Conservation (phyloP, 2,329 filamentous ascomycete genomes). For the Amauroascus niger region DNA sequence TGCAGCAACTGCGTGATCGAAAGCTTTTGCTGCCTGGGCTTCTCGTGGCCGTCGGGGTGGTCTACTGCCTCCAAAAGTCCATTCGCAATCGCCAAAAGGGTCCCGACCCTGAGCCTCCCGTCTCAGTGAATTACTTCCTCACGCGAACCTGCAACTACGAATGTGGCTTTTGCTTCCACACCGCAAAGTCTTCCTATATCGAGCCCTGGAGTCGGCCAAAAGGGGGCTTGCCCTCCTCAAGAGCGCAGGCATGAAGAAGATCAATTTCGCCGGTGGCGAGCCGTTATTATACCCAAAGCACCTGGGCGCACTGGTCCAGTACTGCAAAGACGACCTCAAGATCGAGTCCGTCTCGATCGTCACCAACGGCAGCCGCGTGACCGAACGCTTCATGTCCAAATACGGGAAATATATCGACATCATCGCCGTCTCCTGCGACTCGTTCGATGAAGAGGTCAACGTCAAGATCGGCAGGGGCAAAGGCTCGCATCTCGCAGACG, state of each 20-base stretch:
- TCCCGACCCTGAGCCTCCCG: conserved; percentile 17
- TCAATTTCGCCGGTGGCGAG: conserved; percentile 48
- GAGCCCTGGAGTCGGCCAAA: conserved; percentile 35
- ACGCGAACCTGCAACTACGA: conserved; percentile 40
- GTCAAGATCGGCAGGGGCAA: conserved; percentile 42
- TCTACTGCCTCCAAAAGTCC: neutral
- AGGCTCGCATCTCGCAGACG: conserved; percentile 38
- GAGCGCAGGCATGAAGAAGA: conserved; percentile 44
- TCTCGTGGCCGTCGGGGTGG: neutral
- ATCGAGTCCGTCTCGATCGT: conserved; percentile 47
- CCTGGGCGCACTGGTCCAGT: conserved; percentile 38
- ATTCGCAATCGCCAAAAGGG: neutral
- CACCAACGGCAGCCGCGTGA: conserved; percentile 44
- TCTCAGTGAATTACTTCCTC: conserved; percentile 42
- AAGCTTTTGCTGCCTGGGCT: neutral
- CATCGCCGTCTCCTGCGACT: conserved; percentile 46
- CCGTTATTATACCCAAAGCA: conserved; percentile 43
- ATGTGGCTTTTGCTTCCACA: conserved; percentile 50
- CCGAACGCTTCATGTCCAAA: conserved; percentile 34
- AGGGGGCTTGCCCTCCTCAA: conserved; percentile 38
- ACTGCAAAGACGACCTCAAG: conserved; percentile 40
- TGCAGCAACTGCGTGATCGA: neutral
- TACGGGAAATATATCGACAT: conserved; percentile 42
- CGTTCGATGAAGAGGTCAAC: conserved; percentile 39
- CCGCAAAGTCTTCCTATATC: conserved; percentile 41